A percentile compares a stretch with the other conserved stretches of the same genome.
These are phyloP conservation scores for Pseudoneurospora amorphoporcata DNA, from an alignment of 495 filamentous ascomycete species.

Conservation along the genomic window DNA sequence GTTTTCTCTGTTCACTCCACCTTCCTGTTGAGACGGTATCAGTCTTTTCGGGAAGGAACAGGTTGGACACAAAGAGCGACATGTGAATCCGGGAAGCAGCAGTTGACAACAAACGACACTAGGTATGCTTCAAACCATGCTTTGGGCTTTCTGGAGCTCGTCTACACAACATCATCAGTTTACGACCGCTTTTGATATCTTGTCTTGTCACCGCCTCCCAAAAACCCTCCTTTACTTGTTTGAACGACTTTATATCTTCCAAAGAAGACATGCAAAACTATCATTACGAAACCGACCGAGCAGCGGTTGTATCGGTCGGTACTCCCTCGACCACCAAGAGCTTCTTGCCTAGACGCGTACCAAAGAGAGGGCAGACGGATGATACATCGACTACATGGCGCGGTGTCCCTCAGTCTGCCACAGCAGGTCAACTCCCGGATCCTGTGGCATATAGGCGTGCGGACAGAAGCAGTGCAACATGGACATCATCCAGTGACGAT, in stretches of 20 bases:
- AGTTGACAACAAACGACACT: constrained; percentile 1
- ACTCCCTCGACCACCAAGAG: constrained; percentile 7
- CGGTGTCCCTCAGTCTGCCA: constrained; percentile 9
- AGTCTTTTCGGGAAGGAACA: neutral
- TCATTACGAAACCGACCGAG: constrained; percentile 10
- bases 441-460: constrained; percentile 5
- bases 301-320: constrained; percentile 1
- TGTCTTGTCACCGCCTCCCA: neutral
- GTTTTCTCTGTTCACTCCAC: neutral
- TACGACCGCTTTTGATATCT: neutral
- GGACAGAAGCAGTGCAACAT: constrained; percentile 30
- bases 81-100: constrained; percentile 17
- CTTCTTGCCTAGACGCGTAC: constrained; percentile 1
- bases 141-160: neutral
- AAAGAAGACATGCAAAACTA: neutral
- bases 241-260: neutral
- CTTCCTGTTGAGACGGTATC: neutral
- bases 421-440: constrained; percentile 13
- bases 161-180: neutral
- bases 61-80: neutral
- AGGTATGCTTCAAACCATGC: neutral
- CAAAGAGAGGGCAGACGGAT: neutral
- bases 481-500: constrained; percentile 35
- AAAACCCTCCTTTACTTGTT: neutral
- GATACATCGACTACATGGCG: neutral